A percentile compares a stretch with the other conserved stretches of the same genome.
These are phyloP conservation scores for Solidago caesia DNA, from an alignment of 129 eudicot genomes.

Conservation along the genomic window DNA sequence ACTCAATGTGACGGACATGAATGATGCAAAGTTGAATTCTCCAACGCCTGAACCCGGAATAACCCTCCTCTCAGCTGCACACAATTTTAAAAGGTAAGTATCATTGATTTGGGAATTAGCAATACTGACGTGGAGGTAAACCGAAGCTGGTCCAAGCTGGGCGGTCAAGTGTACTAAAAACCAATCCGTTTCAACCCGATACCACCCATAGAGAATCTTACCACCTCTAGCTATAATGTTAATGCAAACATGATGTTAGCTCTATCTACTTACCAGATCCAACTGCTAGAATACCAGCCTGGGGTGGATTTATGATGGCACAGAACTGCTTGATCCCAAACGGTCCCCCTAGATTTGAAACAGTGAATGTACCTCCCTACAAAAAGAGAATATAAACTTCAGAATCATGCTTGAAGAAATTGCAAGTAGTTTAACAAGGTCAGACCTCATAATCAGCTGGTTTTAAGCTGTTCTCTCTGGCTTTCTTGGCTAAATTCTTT, in stretches of 20 bases:
- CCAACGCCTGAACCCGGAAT: constrained; percentile 62
- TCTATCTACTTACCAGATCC: constrained; percentile 68
- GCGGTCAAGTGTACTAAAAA: neutral
- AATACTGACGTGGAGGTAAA: neutral
- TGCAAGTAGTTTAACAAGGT: neutral
- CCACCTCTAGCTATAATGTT: neutral
- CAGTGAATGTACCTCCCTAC: constrained; percentile 87
- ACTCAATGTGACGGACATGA: constrained; percentile 89
- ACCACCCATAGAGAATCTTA: neutral
- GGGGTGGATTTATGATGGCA: constrained; percentile 97
- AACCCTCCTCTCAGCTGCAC: constrained; percentile 92
- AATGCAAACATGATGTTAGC: neutral
- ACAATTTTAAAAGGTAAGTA: constrained; percentile 1
- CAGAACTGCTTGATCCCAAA: constrained; percentile 94
- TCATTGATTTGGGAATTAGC: neutral
- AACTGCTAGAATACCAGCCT: constrained; percentile 88
- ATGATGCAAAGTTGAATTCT: constrained; percentile 66
- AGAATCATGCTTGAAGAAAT: neutral
- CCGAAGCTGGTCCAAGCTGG: neutral
- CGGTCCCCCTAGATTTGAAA: constrained; percentile 84
- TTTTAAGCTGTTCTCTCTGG: constrained; percentile 79
- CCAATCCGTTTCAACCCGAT: neutral
- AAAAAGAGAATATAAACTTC: neutral
- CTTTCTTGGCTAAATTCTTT: constrained; percentile 76
- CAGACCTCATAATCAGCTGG: constrained; percentile 93